Conservation (phyloP, 106 monocot species). For the Allium cepa region DNA sequence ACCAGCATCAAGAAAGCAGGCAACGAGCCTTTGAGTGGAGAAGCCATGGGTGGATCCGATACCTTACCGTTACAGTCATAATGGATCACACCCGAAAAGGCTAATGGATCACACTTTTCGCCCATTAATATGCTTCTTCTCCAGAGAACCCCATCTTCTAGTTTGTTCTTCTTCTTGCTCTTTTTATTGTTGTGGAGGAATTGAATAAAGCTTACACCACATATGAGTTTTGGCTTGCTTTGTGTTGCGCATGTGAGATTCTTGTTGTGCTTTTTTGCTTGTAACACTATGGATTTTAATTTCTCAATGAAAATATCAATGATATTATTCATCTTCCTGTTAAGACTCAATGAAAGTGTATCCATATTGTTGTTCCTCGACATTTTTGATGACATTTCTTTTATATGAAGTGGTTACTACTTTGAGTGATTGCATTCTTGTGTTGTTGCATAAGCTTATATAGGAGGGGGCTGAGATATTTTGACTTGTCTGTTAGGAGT, state of each 20-base stretch:
- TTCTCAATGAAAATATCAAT: neutral
- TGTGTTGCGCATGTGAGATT: neutral
- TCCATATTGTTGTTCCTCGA: neutral
- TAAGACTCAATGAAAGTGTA: no score
- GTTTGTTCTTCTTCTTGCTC: neutral
- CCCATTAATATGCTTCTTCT: conserved; percentile 12
- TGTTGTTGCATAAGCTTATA: neutral
- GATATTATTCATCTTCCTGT: no score
- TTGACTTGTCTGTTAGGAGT: neutral
- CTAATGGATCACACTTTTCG: conserved; percentile 13
- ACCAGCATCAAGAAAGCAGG: neutral
- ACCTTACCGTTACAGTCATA: neutral
- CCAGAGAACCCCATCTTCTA: conserved; percentile 1
- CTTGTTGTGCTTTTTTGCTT: neutral
- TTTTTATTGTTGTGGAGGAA: neutral
- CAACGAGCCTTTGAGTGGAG: neutral
- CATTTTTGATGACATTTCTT: neutral
- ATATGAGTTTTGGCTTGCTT: neutral
- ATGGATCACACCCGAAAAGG: conserved; percentile 10
- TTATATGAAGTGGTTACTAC: neutral
- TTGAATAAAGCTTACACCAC: neutral
- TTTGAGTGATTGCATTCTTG: neutral
- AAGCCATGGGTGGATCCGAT: neutral
- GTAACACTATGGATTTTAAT: neutral
- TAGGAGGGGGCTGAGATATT: neutral